phyloP scores from a whole-genome alignment of 768 basidiomycete genomes.

The Jaapia argillacea region DNA sequence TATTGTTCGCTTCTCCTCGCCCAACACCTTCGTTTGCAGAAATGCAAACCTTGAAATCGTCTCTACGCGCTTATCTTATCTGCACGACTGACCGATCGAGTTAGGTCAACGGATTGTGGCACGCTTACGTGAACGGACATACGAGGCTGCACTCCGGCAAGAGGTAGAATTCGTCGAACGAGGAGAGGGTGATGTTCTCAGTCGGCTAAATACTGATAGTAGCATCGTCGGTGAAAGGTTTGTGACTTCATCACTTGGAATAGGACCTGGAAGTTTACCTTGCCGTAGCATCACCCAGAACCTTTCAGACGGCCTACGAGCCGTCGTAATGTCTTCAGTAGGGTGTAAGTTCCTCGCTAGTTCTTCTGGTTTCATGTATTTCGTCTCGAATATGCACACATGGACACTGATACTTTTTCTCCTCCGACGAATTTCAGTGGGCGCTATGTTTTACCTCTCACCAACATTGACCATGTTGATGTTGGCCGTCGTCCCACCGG shows the following conservation, averaged over 20 bases:
- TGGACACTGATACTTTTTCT: neutral
- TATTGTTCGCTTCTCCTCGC: neutral
- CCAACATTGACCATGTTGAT: conserved; percentile 84
- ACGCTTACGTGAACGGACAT: conserved; percentile 72
- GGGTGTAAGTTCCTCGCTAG: conserved; percentile 50
- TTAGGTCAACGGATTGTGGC: conserved; percentile 85
- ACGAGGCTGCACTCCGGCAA: conserved; percentile 73
- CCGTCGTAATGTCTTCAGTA: conserved; percentile 88
- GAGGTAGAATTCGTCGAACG: conserved; percentile 91
- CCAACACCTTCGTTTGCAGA: neutral
- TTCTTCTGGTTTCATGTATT: neutral
- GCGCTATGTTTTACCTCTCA: conserved; percentile 91
- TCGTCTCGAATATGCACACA: no score
- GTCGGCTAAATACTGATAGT: conserved; percentile 83
- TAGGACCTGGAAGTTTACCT: neutral
- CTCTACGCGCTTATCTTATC: neutral
- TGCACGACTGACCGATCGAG: no score
- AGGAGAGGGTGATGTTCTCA: conserved; percentile 90
- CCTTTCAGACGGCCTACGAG: conserved; percentile 71
- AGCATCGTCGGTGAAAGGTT: conserved; percentile 92
- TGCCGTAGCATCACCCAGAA: conserved; percentile 58
- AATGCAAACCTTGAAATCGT: neutral
- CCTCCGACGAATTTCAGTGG: conserved; percentile 37
- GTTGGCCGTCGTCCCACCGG: conserved; percentile 85
- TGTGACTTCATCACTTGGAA: conserved; percentile 5